These are phyloP conservation scores for Mycena citricolor DNA, from an alignment of 1,284 basidiomycete genomes.

Conservation along the genomic window DNA sequence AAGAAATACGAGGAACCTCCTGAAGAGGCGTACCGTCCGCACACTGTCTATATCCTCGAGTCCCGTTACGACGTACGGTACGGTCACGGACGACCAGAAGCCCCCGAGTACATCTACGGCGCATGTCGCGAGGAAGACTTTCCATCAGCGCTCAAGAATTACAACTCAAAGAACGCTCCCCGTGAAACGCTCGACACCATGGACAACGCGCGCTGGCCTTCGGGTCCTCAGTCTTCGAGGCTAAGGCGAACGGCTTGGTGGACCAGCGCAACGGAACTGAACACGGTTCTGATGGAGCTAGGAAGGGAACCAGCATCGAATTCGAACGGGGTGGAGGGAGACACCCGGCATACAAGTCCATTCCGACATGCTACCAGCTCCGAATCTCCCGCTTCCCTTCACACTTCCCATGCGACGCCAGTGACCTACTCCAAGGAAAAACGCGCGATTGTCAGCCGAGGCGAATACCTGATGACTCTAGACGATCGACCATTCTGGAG, in stretches of 20 bases:
- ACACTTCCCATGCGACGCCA: too few species aligned
- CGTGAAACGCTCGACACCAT: conserved; percentile 28
- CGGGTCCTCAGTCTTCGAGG: conserved; percentile 19
- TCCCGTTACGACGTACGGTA: conserved; percentile 35
- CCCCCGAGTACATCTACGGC: conserved; percentile 32
- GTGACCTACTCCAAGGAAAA: too few species aligned
- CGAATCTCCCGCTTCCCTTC: too few species aligned
- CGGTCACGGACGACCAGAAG: conserved; percentile 33
- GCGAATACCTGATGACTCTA: conserved; percentile 33
- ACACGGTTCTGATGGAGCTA: conserved; percentile 21
- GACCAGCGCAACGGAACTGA: conserved; percentile 24
- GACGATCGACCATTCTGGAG: conserved; percentile 38
- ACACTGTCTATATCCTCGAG: conserved; percentile 42
- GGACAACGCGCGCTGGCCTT: conserved; percentile 44
- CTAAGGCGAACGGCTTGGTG: conserved; percentile 30
- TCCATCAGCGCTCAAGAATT: conserved; percentile 29
- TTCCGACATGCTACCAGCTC: background rate
- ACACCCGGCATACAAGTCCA: background rate
- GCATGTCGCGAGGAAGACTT: conserved; percentile 37
- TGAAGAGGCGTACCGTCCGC: conserved; percentile 38
- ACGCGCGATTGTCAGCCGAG: conserved; percentile 25
- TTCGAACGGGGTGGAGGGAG: too few species aligned
- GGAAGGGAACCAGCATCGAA: background rate
- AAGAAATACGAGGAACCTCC: conserved; percentile 36
- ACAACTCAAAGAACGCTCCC: conserved; percentile 31